Base-by-base conservation (phyloP, 345 rosid species). In the Eucalyptus polyanthemos region DNA sequence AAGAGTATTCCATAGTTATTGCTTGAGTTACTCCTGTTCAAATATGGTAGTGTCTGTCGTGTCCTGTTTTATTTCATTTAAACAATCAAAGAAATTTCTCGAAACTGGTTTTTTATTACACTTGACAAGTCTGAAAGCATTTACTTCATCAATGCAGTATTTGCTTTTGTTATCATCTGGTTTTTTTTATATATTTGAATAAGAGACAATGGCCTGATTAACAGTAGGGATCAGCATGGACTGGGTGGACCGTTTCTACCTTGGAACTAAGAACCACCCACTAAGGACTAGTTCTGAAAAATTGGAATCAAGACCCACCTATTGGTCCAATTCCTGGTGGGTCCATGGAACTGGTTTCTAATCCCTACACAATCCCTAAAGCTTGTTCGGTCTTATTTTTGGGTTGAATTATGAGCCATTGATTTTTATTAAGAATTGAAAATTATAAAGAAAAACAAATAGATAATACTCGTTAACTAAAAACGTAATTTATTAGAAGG, bases 261-360 rank as follows among this genome's bases (percentile, higher is more conserved):
- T 50, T 50, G 0, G 53, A 50, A 50, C 19, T 0, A 0, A 14
- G 51, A 50, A 50, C 51, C 17, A 14, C 51, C 51, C 3, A 14
- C 51, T 50, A 50, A 50, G 51, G 17, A 14, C 0, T 2, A 0
- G 7, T 50, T 50, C 17, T 0, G 0, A 50, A 50, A 50, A 50
- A 50, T 50, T 50, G 51, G 51, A 50, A 50, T 13, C 3, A 0
- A 50, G 17, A 50, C 19, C 19, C 53, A 50, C 53, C 1, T 14
- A 0, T 15, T 50, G 7, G 53, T 15, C 53, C 7, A 50, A 0
- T 14, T 14, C 3, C 19, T 0, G 3, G 3, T 50, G 53, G 17
- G 17, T 50, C 0, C 3, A 14, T 50, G 3, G 53, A 50, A 50
- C 3, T 7, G 2, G 53, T 50, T 0, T 14, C 19, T 50, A 50